These are phyloP conservation scores for Nyssa sinensis DNA, from an alignment of 148 eudicot species.

Conservation along the genomic window DNA sequence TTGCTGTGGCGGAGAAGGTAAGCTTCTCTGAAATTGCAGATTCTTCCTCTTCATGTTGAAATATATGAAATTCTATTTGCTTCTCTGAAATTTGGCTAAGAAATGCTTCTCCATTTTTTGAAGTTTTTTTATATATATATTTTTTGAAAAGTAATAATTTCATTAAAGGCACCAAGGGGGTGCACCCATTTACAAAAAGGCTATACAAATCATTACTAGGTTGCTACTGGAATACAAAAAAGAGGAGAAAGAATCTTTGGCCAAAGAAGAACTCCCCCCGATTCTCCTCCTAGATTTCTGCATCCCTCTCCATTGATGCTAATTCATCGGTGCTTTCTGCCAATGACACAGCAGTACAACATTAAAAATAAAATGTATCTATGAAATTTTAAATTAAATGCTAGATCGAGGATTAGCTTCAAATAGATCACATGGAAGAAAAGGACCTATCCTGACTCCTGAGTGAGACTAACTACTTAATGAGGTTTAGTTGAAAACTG, in stretches of 20 bases:
- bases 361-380: not conserved
- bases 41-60: not conserved
- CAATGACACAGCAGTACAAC: not conserved
- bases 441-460: not conserved
- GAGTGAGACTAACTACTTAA: not conserved
- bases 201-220: too few relatives aligned
- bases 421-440: not conserved
- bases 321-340: not conserved
- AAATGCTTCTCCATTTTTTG: too few relatives aligned
- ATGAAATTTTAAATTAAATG: not conserved
- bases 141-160: too few relatives aligned
- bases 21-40: not conserved
- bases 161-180: too few relatives aligned
- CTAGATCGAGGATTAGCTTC: not conserved
- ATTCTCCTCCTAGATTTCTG: too few relatives aligned
- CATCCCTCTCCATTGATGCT: not conserved
- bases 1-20: constrained; percentile 95
- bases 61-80: not conserved
- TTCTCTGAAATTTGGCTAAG: not conserved
- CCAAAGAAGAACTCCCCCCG: too few relatives aligned
- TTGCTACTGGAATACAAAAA: too few relatives aligned
- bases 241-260: too few relatives aligned
- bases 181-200: too few relatives aligned
- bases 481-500: not conserved
- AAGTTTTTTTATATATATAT: too few relatives aligned